Evolutionary conservation across 2,329 filamentous ascomycete genomes (phyloP).

Genomic region (Pyricularia grisea): DNA sequence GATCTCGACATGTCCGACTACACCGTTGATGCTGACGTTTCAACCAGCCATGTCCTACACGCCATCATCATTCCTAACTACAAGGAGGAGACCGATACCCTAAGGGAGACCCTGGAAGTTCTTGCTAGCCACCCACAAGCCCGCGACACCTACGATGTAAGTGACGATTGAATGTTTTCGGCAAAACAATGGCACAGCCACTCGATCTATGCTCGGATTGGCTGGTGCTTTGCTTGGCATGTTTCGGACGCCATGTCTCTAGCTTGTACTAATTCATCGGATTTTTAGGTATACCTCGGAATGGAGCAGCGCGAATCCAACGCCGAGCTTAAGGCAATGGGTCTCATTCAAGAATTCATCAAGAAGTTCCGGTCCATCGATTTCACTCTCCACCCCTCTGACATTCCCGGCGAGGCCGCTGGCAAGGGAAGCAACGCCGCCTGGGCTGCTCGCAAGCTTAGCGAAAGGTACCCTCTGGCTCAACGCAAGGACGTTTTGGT

Average conservation of each 20-base stretch:
- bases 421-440: conserved; percentile 68
- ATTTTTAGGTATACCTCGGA: conserved; percentile 55
- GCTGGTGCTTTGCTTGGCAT: conserved; percentile 8
- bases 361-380: conserved; percentile 58
- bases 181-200: not conserved
- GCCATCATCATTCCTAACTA: conserved; percentile 66
- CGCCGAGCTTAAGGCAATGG: conserved; percentile 50
- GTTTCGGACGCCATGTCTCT: not conserved
- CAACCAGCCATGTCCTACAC: conserved; percentile 44
- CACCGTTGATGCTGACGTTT: conserved; percentile 29
- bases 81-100: conserved; percentile 60
- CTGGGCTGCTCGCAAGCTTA: conserved; percentile 60
- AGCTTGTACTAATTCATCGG: not conserved
- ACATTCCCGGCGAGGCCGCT: conserved; percentile 57
- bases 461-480: conserved; percentile 45
- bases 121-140: conserved; percentile 59
- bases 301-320: conserved; percentile 62
- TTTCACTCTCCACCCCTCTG: conserved; percentile 57
- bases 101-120: conserved; percentile 60
- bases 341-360: conserved; percentile 51
- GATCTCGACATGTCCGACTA: conserved; percentile 38
- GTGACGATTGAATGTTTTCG: conserved; percentile 22
- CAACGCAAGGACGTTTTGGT: conserved; percentile 53
- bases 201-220: not conserved
- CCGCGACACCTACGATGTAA: conserved; percentile 57